A percentile compares a stretch with the other conserved stretches of the same genome.
These are phyloP conservation scores for Zopfochytrium polystomum DNA, from an alignment of 371 early-diverging fungal species.

Conservation along the genomic window DNA sequence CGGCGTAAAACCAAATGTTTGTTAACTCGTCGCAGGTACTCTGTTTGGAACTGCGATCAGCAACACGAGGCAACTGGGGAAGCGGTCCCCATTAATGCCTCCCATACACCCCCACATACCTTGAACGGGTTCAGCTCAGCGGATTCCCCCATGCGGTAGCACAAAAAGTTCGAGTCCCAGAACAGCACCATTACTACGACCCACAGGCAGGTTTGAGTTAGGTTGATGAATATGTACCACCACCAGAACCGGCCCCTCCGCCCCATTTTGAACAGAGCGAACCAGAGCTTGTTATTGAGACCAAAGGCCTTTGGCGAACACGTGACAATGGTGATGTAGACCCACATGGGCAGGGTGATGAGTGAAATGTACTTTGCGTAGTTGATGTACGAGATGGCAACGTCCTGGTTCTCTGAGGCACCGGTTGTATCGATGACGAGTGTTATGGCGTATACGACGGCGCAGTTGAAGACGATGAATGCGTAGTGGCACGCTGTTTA, in stretches of 20 bases:
- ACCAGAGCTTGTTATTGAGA: not conserved
- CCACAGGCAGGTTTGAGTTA: conserved; percentile 3
- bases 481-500: too few species aligned
- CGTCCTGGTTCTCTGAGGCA: too few species aligned
- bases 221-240: conserved; percentile 1
- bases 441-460: conserved; percentile 2
- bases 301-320: not conserved
- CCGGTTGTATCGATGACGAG: too few species aligned
- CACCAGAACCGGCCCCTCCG: conserved; percentile 4
- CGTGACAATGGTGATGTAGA: conserved; percentile 2
- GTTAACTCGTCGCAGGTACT: conserved; percentile 1
- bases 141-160: not conserved
- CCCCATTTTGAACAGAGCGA: too few species aligned
- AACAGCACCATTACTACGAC: conserved; percentile 6
- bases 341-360: too few species aligned
- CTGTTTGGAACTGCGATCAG: not conserved
- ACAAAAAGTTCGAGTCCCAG: conserved; percentile 9
- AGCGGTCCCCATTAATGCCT: too few species aligned
- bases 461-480: conserved; percentile 16
- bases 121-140: conserved; percentile 8
- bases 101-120: not conserved
- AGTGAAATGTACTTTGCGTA: not conserved
- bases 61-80: too few species aligned
- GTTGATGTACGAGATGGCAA: not conserved
- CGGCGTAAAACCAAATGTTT: conserved; percentile 10